phyloP scores from a whole-genome alignment of 768 basidiomycete species.

The Hirschioporus abietinus region DNA sequence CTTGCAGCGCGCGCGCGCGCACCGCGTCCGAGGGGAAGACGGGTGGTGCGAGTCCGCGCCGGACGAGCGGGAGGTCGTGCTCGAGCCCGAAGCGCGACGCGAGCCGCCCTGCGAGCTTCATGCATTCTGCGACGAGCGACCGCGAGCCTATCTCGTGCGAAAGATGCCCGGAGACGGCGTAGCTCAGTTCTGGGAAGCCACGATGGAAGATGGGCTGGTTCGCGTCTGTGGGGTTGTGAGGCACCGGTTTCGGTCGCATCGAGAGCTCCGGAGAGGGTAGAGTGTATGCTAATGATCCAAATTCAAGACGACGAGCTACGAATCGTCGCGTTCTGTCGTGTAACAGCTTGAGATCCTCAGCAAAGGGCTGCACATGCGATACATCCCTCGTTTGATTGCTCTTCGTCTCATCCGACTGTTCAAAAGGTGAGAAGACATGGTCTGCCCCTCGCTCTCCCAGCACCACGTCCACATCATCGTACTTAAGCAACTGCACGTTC shows the following conservation, averaged over 20 bases:
- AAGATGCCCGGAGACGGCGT: conserved; percentile 31
- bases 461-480: conserved; percentile 57
- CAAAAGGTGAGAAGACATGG: neutral
- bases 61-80: conserved; percentile 54
- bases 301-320: conserved; percentile 9
- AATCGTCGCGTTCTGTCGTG: conserved; percentile 19
- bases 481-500: conserved; percentile 59
- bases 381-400: neutral
- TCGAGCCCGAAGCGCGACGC: conserved; percentile 69
- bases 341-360: conserved; percentile 27
- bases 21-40: conserved; percentile 26
- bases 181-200: conserved; percentile 50
- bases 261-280: conserved; percentile 24
- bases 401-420: neutral
- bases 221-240: conserved; percentile 10
- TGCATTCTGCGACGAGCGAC: conserved; percentile 66
- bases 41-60: conserved; percentile 40
- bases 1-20: conserved; percentile 40
- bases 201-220: conserved; percentile 19
- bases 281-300: conserved; percentile 20
- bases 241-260: conserved; percentile 23
- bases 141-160: conserved; percentile 38
- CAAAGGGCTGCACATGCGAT: neutral
- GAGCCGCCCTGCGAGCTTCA: conserved; percentile 74
- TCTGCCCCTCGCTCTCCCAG: conserved; percentile 26